Evolutionary conservation across 306 rosid genomes (phyloP).

Genomic region (Trifolium fragiferum): DNA sequence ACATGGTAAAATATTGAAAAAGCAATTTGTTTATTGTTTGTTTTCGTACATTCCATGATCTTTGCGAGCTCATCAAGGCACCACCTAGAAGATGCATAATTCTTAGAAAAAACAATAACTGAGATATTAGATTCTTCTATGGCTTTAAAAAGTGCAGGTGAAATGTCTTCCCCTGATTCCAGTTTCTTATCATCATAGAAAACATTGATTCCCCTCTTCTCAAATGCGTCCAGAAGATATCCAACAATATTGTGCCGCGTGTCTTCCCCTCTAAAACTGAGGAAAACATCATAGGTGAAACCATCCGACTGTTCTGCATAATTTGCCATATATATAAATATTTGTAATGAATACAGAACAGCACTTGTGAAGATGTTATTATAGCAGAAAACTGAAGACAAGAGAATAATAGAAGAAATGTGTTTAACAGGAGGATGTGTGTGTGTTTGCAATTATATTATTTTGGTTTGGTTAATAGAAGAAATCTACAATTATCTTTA

Average conservation of each 20-base stretch:
- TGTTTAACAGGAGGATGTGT: too few species aligned
- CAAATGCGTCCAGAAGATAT: background rate
- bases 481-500: too few species aligned
- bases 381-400: too few species aligned
- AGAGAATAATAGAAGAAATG: too few species aligned
- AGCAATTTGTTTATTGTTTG: background rate
- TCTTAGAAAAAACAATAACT: constrained; percentile 2
- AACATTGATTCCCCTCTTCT: background rate
- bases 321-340: too few species aligned
- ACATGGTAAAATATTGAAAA: background rate
- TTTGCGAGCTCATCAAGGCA: background rate
- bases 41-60: background rate
- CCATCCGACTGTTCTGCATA: too few species aligned
- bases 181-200: constrained; percentile 7
- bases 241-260: background rate
- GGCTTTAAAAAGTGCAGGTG: constrained; percentile 6
- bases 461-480: too few species aligned
- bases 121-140: constrained; percentile 6
- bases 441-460: too few species aligned
- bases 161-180: background rate
- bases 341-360: too few species aligned
- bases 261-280: too few species aligned
- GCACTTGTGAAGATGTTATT: too few species aligned
- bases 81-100: background rate
- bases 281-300: too few species aligned